Conservation (phyloP, 345 rosid genomes). For the Toxicodendron radicans region DNA sequence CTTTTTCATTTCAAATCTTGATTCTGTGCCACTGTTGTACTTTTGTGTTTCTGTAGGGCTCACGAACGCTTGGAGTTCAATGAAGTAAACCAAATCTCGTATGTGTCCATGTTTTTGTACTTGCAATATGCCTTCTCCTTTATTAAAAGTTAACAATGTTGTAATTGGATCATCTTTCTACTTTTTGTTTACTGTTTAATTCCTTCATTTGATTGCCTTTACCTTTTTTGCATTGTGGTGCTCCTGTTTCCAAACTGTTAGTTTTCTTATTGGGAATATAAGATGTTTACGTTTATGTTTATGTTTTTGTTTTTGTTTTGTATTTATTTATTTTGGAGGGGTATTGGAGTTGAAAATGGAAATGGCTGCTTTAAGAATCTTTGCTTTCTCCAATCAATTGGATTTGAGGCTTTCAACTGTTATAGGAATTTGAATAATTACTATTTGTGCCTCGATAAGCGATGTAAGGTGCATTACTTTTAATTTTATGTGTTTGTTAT, state of each 20-base stretch:
- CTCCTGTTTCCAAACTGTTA: neutral
- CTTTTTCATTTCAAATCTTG: neutral
- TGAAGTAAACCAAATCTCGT: conserved; percentile 73
- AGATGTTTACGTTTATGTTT: neutral
- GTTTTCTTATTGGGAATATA: neutral
- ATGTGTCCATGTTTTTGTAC: conserved; percentile 22
- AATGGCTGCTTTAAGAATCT: neutral
- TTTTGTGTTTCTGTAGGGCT: conserved; percentile 53
- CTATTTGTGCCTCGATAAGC: neutral
- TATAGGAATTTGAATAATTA: neutral
- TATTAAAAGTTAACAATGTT: neutral
- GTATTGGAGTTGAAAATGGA: neutral
- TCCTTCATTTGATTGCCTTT: neutral
- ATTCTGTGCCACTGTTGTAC: conserved; percentile 13
- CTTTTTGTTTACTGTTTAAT: neutral
- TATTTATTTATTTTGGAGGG: too few relatives aligned
- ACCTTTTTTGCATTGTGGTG: neutral
- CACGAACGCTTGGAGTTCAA: conserved; percentile 74
- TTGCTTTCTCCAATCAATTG: conserved; percentile 1
- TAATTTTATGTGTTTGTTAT: neutral
- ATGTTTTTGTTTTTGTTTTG: too few relatives aligned
- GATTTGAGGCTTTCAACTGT: neutral
- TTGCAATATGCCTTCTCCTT: neutral
- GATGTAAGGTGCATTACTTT: conserved; percentile 2
- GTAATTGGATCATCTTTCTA: neutral